Evolutionary conservation across 148 eudicot species (phyloP).

Genomic region (Rhododendron ferrugineum): DNA sequence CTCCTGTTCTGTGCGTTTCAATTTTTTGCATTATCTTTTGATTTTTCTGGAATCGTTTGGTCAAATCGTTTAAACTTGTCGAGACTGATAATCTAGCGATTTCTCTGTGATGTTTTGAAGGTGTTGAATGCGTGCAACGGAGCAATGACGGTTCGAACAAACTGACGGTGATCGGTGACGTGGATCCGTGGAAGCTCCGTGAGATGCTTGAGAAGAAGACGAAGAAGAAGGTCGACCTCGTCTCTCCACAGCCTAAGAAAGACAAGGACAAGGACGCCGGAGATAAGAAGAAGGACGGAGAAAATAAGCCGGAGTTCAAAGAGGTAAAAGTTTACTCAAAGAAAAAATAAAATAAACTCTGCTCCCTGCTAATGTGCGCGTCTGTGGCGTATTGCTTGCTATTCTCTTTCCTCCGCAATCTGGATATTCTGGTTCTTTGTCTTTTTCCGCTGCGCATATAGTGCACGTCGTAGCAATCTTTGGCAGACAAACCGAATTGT

Average conservation of each 20-base stretch:
- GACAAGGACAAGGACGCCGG: conserved; percentile 3
- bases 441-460: background rate
- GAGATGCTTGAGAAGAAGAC: conserved; percentile 42
- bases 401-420: background rate
- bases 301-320: conserved; percentile 15
- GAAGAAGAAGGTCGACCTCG: conserved; percentile 41
- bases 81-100: background rate
- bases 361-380: conserved; percentile 3
- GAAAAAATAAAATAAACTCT: background rate
- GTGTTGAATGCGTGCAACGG: conserved; percentile 30
- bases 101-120: conserved; percentile 15
- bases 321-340: conserved; percentile 25
- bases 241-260: conserved; percentile 45
- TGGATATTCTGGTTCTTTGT: background rate
- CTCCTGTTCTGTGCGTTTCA: background rate
- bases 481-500: too few relatives aligned
- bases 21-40: background rate
- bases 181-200: conserved; percentile 44
- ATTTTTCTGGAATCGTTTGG: background rate
- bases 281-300: conserved; percentile 3
- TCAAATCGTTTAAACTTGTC: background rate
- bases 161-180: conserved; percentile 30
- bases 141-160: conserved; percentile 26
- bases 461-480: background rate
- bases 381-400: background rate